These are phyloP conservation scores for Starmerella potacharoeniae DNA, from an alignment of 805 yeast species.

Conservation along the genomic window DNA sequence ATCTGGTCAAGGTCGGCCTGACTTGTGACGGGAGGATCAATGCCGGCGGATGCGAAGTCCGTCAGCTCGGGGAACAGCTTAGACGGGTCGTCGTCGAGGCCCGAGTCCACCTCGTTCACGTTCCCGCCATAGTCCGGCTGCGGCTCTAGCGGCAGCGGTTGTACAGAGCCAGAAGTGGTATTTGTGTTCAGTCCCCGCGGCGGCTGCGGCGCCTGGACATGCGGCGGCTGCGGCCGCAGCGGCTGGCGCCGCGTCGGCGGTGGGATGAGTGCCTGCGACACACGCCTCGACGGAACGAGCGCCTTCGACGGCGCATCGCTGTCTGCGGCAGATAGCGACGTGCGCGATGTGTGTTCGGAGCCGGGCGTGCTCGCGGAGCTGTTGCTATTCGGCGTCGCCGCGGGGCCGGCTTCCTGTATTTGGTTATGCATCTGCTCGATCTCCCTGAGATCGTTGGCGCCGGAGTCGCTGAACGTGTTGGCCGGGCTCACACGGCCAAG, in stretches of 20 bases:
- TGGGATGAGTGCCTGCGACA: conserved; percentile 4
- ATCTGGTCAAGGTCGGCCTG: conserved; percentile 17
- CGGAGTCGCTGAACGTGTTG: not conserved
- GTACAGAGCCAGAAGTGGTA: not conserved
- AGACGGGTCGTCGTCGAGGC: conserved; percentile 11
- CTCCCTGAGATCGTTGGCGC: conserved; percentile 21
- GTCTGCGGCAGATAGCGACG: not conserved
- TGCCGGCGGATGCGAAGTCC: not conserved
- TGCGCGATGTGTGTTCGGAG: not conserved
- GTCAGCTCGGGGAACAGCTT: conserved; percentile 19
- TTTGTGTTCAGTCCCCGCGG: not conserved
- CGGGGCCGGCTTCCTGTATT: conserved; percentile 15
- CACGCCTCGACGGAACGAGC: conserved; percentile 8
- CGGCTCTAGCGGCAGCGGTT: not conserved
- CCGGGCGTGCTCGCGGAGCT: not conserved
- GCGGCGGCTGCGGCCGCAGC: not conserved
- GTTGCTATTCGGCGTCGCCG: conserved; percentile 7
- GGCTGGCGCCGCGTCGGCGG: not conserved
- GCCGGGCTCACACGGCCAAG: conserved; percentile 1
- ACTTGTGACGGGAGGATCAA: conserved; percentile 12
- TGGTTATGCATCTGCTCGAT: conserved; percentile 23
- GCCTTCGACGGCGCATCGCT: not conserved
- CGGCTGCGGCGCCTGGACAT: no score
- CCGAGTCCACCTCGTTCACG: not conserved
- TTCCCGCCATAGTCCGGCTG: conserved; percentile 2